Conservation (phyloP, 176 grass and related monocot species). For the Aegilops tauschii region DNA sequence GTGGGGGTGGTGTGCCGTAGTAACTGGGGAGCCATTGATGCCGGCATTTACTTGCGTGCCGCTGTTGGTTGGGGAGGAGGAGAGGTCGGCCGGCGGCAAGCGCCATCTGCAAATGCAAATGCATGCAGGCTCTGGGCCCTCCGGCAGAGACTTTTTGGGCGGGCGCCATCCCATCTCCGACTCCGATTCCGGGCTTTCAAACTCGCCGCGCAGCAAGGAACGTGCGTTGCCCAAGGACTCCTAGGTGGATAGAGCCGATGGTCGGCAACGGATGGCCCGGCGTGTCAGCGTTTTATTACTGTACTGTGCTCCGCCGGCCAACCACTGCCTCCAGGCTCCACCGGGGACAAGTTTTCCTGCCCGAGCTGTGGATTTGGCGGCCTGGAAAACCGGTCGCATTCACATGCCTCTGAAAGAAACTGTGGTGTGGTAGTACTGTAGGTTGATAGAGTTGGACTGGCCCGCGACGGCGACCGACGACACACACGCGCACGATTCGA, state of each 20-base stretch:
- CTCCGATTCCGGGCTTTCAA: not conserved
- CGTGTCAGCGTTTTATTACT: not conserved
- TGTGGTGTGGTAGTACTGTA: too few species aligned
- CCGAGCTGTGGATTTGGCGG: not conserved
- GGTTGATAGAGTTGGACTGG: not conserved
- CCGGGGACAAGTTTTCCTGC: not conserved
- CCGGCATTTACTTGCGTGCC: slow-evolving; percentile 24
- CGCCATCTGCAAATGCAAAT: not conserved
- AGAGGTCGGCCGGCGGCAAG: slow-evolving; percentile 9
- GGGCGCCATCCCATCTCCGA: not conserved
- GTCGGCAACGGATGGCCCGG: not conserved
- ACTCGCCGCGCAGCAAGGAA: not conserved
- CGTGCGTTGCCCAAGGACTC: not conserved
- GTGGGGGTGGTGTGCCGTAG: not conserved
- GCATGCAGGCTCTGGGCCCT: not conserved
- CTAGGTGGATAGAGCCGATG: not conserved
- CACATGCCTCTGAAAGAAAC: not conserved
- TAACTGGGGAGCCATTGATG: slow-evolving; percentile 29
- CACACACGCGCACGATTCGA: not conserved
- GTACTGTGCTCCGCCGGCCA: not conserved
- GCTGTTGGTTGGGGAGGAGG: slow-evolving; percentile 12
- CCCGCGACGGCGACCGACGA: not conserved
- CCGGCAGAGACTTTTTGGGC: not conserved
- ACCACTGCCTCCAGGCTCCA: not conserved
- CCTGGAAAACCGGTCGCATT: not conserved